These are phyloP conservation scores for Helicostylum pulchrum DNA, from an alignment of 192 early-diverging fungal genomes.

Conservation along the genomic window DNA sequence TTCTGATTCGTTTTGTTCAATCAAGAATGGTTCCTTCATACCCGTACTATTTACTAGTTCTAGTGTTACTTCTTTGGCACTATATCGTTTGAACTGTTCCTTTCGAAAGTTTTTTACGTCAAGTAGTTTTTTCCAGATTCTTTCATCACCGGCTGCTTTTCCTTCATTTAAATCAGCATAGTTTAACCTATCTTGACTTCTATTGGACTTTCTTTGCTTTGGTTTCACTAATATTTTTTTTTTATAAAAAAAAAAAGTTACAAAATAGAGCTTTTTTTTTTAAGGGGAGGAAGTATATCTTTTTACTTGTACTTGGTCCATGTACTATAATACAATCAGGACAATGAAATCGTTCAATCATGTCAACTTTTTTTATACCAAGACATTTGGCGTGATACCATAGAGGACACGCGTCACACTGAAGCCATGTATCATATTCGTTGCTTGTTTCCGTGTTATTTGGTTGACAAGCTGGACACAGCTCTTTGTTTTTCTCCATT, in stretches of 20 bases:
- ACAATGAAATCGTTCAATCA: conserved; percentile 67
- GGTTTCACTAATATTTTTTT: conserved; percentile 29
- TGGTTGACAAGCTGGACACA: too few species aligned
- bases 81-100: conserved; percentile 64
- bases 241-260: neutral
- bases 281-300: neutral
- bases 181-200: conserved; percentile 61
- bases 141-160: conserved; percentile 64
- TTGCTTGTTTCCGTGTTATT: too few species aligned
- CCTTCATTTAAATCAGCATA: conserved; percentile 85
- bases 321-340: conserved; percentile 46
- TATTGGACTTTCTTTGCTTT: conserved; percentile 54
- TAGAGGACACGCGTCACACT: conserved; percentile 62
- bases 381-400: conserved; percentile 71
- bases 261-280: neutral
- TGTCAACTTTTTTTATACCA: conserved; percentile 55
- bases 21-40: conserved; percentile 71
- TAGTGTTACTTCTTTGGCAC: conserved; percentile 63
- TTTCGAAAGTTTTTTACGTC: conserved; percentile 61
- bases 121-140: conserved; percentile 76
- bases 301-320: conserved; percentile 57
- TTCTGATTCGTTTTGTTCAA: conserved; percentile 56
- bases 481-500: too few species aligned
- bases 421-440: conserved; percentile 44
- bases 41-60: conserved; percentile 64